These are phyloP conservation scores for Elaeis oleifera DNA, from an alignment of 202 grass and related monocot genomes.

Conservation along the genomic window DNA sequence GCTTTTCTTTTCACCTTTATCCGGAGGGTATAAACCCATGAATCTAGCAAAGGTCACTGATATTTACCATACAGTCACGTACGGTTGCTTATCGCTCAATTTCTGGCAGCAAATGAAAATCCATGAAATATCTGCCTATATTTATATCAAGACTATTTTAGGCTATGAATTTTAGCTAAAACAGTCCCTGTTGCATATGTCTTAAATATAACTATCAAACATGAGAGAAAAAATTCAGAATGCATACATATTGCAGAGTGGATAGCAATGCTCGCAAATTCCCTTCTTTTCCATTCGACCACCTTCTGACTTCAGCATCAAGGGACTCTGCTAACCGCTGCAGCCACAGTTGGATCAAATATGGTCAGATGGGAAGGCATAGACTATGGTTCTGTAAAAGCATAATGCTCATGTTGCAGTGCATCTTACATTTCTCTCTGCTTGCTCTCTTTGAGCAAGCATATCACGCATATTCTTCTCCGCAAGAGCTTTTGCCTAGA, in stretches of 20 bases:
- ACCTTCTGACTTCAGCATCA: slow-evolving; percentile 93
- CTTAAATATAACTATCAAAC: not conserved
- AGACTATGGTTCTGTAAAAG: not conserved
- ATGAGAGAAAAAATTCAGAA: slow-evolving; percentile 18
- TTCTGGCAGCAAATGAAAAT: no score
- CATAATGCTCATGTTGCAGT: slow-evolving; percentile 7
- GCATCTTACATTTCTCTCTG: slow-evolving; percentile 73
- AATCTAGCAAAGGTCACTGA: no score
- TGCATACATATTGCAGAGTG: slow-evolving; percentile 88
- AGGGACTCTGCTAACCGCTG: slow-evolving; percentile 91
- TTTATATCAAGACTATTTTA: no score
- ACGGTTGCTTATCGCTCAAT: no score
- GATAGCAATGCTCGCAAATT: slow-evolving; percentile 93
- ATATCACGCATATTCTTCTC: slow-evolving; percentile 90
- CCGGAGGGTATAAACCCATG: no score
- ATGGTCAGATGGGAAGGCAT: not conserved
- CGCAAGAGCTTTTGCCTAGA: slow-evolving; percentile 91
- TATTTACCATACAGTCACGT: no score
- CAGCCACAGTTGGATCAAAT: slow-evolving; percentile 24
- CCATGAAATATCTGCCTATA: no score
- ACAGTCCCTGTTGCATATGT: no score
- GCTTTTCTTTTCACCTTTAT: no score
- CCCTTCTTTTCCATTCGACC: slow-evolving; percentile 99
- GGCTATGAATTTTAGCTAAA: no score
- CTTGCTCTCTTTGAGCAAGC: slow-evolving; percentile 83